Evolutionary conservation across 352 stramenopile species (phyloP).

Genomic region (Globisporangium barbulae): DNA sequence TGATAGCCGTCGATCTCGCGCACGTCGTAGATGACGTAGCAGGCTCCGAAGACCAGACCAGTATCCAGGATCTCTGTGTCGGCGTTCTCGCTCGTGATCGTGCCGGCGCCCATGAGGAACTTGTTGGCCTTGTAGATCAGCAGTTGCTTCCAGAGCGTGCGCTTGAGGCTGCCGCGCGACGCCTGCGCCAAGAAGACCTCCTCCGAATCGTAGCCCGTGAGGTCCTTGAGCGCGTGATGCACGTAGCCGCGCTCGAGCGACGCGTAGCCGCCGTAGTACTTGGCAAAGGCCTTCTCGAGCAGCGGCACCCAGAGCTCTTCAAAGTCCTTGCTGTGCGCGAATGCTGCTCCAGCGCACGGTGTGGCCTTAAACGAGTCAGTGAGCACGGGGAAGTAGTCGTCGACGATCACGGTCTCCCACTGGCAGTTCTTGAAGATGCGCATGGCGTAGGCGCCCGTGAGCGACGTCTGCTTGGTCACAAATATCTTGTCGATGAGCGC

Average conservation of each 20-base stretch:
- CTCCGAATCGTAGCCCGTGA: constrained; percentile 87
- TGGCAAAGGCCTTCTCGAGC: constrained; percentile 92
- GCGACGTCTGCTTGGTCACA: constrained; percentile 86
- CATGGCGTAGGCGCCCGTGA: constrained; percentile 91
- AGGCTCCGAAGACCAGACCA: constrained; percentile 88
- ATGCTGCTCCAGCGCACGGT: constrained; percentile 73
- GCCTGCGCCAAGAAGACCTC: constrained; percentile 86
- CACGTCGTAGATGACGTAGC: constrained; percentile 92
- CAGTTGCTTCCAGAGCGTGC: constrained; percentile 89
- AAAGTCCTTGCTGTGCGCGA: constrained; percentile 85
- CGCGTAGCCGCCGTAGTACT: constrained; percentile 90
- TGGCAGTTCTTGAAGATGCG: constrained; percentile 90
- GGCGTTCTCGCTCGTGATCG: constrained; percentile 77
- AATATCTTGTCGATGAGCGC: constrained; percentile 88
- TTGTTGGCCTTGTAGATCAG: constrained; percentile 81
- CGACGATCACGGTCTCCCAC: constrained; percentile 91
- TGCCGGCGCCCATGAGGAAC: constrained; percentile 90
- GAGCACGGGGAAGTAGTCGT: constrained; percentile 90
- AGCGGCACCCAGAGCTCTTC: constrained; percentile 92
- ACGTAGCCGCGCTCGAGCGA: constrained; percentile 86
- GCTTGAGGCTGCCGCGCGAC: constrained; percentile 82
- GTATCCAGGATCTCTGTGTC: constrained; percentile 88
- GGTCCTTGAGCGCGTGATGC: constrained; percentile 86
- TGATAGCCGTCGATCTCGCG: constrained; percentile 79
- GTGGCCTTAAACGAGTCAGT: constrained; percentile 41